Evolutionary conservation across 1,284 basidiomycete genomes (phyloP), one percentile per base, ranked within the genome.

Genomic region (Thecaphora frezii): DNA sequence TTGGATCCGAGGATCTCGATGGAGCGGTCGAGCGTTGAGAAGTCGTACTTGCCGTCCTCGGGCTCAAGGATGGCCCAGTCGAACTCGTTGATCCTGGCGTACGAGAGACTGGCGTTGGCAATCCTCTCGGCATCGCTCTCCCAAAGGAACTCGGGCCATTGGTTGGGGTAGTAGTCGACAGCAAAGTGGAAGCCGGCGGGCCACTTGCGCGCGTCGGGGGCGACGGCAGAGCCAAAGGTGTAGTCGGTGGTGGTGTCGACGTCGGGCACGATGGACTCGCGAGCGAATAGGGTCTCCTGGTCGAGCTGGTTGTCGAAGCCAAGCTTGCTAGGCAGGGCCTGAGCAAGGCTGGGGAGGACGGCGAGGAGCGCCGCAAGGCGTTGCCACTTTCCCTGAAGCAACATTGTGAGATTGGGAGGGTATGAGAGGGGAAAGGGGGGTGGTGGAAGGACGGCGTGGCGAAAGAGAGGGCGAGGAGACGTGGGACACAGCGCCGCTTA

Each of bases 271-370:
- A 97, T 87, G 81, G 97, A 97, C 79, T 98, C 94, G 69, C 94
- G 97, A 1, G 93, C 92, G 44, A 97, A 87, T 9, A 98, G 84
- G 55, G 97, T 89, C 77, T 92, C 97, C 1, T 97, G 84, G 66
- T 98, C 94, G 73, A 92, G 52, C 39, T 21, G 22, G 14, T 9
- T 10, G 25, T 51, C 28, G n/a, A 54, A 54, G 43, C 58, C 60
- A 16, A 36, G 33, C 12, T 26, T 48, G 44, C 54, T 48, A 1
- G 60, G 60, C 13, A 63, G 46, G 21, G 58, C 53, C 23, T 33
- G 16, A 3, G 55, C 44, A 1, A 63, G 30, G 21, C 37, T 39
- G 1, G 60, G 55, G 2, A 63, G 36, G 10, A 52, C 42, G 16
- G 55, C 51, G 28, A 63, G 46, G 9, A 52, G 33, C 13, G 51